Conservation (phyloP, 257 asterid genomes). For the Solanum infundibuliforme region DNA sequence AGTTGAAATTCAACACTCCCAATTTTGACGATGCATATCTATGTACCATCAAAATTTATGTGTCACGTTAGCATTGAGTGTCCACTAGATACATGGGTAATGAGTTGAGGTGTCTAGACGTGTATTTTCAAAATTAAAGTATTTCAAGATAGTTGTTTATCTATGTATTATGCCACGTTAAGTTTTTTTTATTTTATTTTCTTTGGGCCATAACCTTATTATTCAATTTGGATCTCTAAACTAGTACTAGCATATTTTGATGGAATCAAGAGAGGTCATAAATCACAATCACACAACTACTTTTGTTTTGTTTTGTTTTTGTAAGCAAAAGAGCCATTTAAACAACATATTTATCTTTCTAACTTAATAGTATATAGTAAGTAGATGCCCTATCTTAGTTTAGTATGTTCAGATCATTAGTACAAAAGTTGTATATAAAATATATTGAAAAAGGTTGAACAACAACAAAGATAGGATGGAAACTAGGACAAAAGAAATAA, state of each 20-base stretch:
- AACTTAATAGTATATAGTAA: not conserved
- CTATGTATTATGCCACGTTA: no score
- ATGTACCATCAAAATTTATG: no score
- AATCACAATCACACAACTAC: not conserved
- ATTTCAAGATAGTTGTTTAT: not conserved
- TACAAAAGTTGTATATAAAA: not conserved
- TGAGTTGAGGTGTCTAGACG: not conserved
- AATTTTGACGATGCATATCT: no score
- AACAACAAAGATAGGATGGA: no score
- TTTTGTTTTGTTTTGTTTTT: not conserved
- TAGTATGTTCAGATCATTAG: not conserved
- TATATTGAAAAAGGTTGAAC: no score
- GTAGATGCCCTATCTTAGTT: not conserved
- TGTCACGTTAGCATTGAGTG: not conserved
- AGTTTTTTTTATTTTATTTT: not conserved
- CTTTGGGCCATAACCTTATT: not conserved
- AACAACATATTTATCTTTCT: not conserved
- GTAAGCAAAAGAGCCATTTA: not conserved
- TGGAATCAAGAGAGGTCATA: not conserved
- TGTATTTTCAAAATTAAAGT: no score
- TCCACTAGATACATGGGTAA: accelerated
- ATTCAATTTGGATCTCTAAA: not conserved
- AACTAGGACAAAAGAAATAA: no score
- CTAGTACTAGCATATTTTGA: not conserved
- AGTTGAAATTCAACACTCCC: not conserved